Evolutionary conservation across 768 basidiomycete species (phyloP).

Genomic region (Rhizopogon sp.): DNA sequence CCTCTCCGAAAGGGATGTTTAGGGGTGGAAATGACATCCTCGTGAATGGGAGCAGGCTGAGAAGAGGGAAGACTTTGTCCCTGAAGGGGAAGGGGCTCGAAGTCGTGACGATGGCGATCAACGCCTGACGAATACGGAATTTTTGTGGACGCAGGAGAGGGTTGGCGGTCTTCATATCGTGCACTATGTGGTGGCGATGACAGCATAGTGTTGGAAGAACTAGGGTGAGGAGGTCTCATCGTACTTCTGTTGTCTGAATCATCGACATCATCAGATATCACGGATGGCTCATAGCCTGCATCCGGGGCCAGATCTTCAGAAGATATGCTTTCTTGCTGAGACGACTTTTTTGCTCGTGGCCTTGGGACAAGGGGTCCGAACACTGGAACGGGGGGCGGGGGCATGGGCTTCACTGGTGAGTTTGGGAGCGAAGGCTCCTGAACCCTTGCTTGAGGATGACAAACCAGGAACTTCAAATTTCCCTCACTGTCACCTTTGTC

Average conservation of each 20-base stretch:
- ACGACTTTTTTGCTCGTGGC: constrained; percentile 41
- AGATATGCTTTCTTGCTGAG: constrained; percentile 67
- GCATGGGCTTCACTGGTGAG: constrained; percentile 41
- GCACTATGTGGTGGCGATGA: constrained; percentile 37
- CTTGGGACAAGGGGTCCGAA: constrained; percentile 47
- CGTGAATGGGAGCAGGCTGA: constrained; percentile 20
- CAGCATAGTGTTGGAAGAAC: constrained; percentile 23
- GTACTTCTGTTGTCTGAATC: constrained; percentile 47
- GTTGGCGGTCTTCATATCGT: constrained; percentile 34
- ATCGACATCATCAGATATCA: constrained; percentile 52
- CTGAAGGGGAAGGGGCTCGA: constrained; percentile 11
- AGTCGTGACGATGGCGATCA: constrained; percentile 21
- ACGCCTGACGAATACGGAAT: constrained; percentile 15
- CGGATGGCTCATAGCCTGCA: constrained; percentile 64
- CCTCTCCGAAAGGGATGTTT: constrained; percentile 24
- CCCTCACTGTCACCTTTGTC: constrained; percentile 73
- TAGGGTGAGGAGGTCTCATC: constrained; percentile 33
- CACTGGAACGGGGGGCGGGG: constrained; percentile 25
- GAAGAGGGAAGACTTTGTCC: constrained; percentile 21
- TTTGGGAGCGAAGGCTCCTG: constrained; percentile 44
- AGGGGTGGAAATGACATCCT: constrained; percentile 22
- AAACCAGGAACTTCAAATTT: constrained; percentile 80
- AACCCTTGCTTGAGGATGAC: constrained; percentile 55
- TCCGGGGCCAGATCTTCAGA: constrained; percentile 51
- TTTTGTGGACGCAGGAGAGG: constrained; percentile 28